Conservation (phyloP, 78 protist species). For the Dictyostelium firmibasis region DNA sequence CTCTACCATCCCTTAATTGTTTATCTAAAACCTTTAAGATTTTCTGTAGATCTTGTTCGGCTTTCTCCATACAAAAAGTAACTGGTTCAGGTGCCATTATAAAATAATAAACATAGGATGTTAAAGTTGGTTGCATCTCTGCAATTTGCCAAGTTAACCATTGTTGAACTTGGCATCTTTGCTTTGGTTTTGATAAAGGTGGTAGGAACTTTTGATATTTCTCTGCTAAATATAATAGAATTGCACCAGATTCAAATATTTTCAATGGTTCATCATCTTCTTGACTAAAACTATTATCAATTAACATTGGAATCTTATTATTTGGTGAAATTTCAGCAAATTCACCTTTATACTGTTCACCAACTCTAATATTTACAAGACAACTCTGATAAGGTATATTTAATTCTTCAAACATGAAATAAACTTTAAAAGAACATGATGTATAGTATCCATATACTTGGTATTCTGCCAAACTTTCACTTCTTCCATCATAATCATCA, state of each 20-base stretch:
- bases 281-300: slow-evolving; percentile 36
- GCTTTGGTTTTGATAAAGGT: background rate
- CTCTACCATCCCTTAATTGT: slow-evolving; percentile 70
- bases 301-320: slow-evolving; percentile 85
- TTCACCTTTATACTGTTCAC: slow-evolving; percentile 83
- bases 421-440: background rate
- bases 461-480: background rate
- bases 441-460: background rate
- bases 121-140: slow-evolving; percentile 67
- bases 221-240: slow-evolving; percentile 86
- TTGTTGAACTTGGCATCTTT: background rate
- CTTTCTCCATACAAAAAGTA: slow-evolving; percentile 80
- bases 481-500: background rate
- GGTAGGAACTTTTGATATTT: background rate
- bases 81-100: slow-evolving; percentile 79
- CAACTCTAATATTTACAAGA: slow-evolving; percentile 32
- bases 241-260: slow-evolving; percentile 91
- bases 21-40: slow-evolving; percentile 86
- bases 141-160: slow-evolving; percentile 92
- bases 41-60: slow-evolving; percentile 80
- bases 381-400: background rate
- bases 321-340: slow-evolving; percentile 86
- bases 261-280: slow-evolving; percentile 21
- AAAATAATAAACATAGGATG: slow-evolving; percentile 84
- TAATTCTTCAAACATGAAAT: slow-evolving; percentile 19